These are phyloP conservation scores for Sclerotinia trifoliorum DNA, from an alignment of 2,329 filamentous ascomycete species.

Conservation along the genomic window DNA sequence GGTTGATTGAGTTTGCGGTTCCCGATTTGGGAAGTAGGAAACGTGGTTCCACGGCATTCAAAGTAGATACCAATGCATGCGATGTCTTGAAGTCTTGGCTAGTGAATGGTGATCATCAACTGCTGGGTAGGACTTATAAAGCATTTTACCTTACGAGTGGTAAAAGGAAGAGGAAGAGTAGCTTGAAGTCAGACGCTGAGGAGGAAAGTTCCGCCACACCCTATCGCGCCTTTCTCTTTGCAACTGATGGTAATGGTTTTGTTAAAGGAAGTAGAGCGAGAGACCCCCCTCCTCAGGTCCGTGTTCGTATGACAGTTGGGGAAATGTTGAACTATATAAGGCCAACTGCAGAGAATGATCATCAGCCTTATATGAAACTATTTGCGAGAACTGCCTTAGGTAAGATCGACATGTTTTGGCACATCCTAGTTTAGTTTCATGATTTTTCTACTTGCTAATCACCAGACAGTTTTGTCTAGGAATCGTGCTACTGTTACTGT, in stretches of 20 bases:
- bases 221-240: slow-evolving; percentile 55
- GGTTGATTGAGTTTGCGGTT: slow-evolving; percentile 56
- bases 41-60: slow-evolving; percentile 35
- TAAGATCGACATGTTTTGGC: slow-evolving; percentile 37
- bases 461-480: slow-evolving; percentile 48
- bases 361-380: slow-evolving; percentile 53
- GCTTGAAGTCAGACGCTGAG: slow-evolving; percentile 42
- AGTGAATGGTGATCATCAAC: slow-evolving; percentile 29
- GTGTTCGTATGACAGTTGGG: slow-evolving; percentile 40
- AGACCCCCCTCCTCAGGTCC: not conserved
- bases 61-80: slow-evolving; percentile 39
- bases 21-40: slow-evolving; percentile 44
- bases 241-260: slow-evolving; percentile 46
- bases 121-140: slow-evolving; percentile 37
- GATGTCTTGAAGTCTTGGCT: slow-evolving; percentile 46
- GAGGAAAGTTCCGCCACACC: slow-evolving; percentile 39
- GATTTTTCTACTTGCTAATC: slow-evolving; percentile 11
- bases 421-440: not conserved
- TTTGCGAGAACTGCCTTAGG: slow-evolving; percentile 58
- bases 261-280: not conserved
- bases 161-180: slow-evolving; percentile 39
- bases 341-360: slow-evolving; percentile 45
- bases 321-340: slow-evolving; percentile 55
- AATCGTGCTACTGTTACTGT: slow-evolving; percentile 44
- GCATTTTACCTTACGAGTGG: slow-evolving; percentile 36